phyloP scores from a whole-genome alignment of 257 asterid genomes.

The Penstemon newberryi region DNA sequence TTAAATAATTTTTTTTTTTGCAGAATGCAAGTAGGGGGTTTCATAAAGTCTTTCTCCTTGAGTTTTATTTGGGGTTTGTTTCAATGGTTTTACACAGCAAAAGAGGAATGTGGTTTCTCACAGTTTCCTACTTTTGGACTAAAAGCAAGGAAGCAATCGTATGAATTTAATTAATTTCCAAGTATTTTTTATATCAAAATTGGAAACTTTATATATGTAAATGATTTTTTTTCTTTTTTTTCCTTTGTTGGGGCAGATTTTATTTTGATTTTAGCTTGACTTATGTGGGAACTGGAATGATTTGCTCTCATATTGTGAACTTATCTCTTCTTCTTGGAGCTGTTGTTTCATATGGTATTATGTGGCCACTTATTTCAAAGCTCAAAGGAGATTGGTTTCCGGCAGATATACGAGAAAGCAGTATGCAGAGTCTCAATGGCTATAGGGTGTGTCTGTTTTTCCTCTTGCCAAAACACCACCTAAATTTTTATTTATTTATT shows the following conservation, averaged over 20 bases:
- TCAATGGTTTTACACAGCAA: constrained; percentile 82
- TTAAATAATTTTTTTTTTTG: constrained; percentile 12
- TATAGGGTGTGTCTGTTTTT: constrained; percentile 52
- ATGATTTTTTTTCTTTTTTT: no score
- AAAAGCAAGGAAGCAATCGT: constrained; percentile 78
- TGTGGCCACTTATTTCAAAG: constrained; percentile 76
- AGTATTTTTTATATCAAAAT: background rate
- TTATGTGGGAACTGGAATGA: constrained; percentile 93
- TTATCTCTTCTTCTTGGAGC: constrained; percentile 84
- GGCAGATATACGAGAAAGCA: constrained; percentile 54
- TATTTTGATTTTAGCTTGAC: constrained; percentile 89
- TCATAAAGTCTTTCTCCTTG: constrained; percentile 57
- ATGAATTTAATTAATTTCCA: constrained; percentile 11
- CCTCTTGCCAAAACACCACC: background rate
- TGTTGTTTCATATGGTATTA: constrained; percentile 73
- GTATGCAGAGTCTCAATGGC: constrained; percentile 84
- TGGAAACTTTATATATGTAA: background rate
- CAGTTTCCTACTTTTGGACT: constrained; percentile 93
- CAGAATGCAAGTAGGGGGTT: constrained; percentile 78
- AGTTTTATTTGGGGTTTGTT: constrained; percentile 78
- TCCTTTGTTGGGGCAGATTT: constrained; percentile 45
- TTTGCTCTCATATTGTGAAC: constrained; percentile 85
- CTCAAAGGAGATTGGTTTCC: constrained; percentile 85
- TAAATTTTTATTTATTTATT: no score
- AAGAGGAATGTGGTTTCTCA: constrained; percentile 63